Evolutionary conservation across 2,329 filamentous ascomycete species (phyloP), one percentile per base, ranked within the genome.

Genomic region (Penicillium griseofulvum): DNA sequence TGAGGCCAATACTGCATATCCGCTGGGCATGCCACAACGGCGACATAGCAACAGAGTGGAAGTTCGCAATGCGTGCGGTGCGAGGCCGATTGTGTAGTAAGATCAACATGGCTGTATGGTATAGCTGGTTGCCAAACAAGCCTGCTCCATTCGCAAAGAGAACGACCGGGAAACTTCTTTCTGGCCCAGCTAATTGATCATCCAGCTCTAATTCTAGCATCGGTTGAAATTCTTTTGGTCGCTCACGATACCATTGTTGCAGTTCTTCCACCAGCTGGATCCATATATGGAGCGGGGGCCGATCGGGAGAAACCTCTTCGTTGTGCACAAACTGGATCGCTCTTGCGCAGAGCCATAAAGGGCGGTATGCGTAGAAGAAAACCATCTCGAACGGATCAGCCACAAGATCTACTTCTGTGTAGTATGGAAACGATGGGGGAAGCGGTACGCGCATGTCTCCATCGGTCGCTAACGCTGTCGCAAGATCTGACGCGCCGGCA

Each of bases 21-120:
- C 77, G 69, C 55, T 77, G 76, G 0, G 77, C 72, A 60, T 82
- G 79, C 78, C 79, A 81, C 9, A 81, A 64, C 0, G 74, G 69
- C 2, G 80, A 81, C 57, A 74, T 67, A 1, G 70, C 52, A 55
- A 70, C 46, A 61, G 74, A 59, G 56, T 59, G 66, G 8, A 69
- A 65, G 22, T 67, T 65, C 12, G 67, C 62, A 1, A 69, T 63
- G 8, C 66, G 68, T 4, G 76, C 65, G 3, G 75, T 79, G 5
- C 77, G 74, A 17, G 82, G 81, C 55, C 78, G 79, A 60, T 78
- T 75, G 53, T 79, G 79, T 17, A 84, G 73, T 52, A 84, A 67
- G 0, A 83, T 64, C 8, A 83, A 65, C 71, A 81, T 81, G 2
- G 81, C 80, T 0, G 81, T 81, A 59, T 84, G 82, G 61, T 83